phyloP scores from a whole-genome alignment of 2,329 filamentous ascomycete genomes.

The Fusarium neocosmosporiellum region DNA sequence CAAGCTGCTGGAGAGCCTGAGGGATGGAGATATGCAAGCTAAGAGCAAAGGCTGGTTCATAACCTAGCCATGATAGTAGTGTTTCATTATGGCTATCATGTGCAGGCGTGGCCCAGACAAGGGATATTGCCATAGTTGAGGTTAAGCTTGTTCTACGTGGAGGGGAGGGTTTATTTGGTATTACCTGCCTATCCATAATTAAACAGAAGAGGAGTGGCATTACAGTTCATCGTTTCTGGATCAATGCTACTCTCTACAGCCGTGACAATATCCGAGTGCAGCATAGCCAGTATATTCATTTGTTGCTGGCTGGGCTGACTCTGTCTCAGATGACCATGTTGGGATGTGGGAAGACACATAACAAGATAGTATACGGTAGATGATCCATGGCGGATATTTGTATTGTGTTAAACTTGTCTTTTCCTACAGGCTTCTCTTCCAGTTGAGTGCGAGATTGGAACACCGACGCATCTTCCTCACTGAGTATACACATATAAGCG shows the following conservation, averaged over 20 bases:
- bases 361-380: background rate
- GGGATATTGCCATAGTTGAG: background rate
- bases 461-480: too few relatives aligned
- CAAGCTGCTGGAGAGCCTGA: constrained; percentile 22
- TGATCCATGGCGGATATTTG: background rate
- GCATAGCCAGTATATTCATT: background rate
- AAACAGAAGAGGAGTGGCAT: background rate
- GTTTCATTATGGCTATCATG: fast-evolving
- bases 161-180: background rate
- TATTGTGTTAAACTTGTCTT: too few relatives aligned
- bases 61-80: background rate
- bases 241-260: background rate
- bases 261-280: background rate
- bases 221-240: background rate
- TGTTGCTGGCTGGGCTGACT: background rate
- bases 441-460: too few relatives aligned
- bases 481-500: too few relatives aligned
- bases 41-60: background rate
- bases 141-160: background rate
- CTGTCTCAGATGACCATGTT: background rate
- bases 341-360: background rate
- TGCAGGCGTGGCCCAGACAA: background rate
- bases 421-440: too few relatives aligned
- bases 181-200: background rate
- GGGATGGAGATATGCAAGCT: constrained; percentile 27